These are phyloP conservation scores for Rhodotorula sp. DNA, from an alignment of 1,284 basidiomycete species.

Conservation along the genomic window DNA sequence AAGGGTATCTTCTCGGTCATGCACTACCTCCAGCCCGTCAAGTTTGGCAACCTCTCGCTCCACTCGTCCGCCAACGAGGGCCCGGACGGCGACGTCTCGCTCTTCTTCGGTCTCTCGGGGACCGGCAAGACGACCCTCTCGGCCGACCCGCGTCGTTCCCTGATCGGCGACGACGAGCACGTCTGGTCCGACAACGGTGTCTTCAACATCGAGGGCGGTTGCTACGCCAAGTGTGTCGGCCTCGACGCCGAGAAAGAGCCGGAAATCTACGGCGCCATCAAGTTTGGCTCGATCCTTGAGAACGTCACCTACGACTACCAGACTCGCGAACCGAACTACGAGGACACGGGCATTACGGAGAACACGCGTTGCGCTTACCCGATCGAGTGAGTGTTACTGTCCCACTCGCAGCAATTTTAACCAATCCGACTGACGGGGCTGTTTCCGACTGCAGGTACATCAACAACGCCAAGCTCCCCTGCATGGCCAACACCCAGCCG, in stretches of 20 bases:
- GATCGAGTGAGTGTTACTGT: slow-evolving; percentile 60
- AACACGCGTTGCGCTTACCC: slow-evolving; percentile 99
- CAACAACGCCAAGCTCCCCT: slow-evolving; percentile 91
- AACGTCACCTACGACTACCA: slow-evolving; percentile 97
- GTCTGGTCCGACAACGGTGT: slow-evolving; percentile 98
- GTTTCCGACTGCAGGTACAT: slow-evolving; percentile 59
- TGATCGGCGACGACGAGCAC: slow-evolving; percentile 97
- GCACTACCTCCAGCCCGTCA: slow-evolving; percentile 99
- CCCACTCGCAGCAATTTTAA: slow-evolving; percentile 5
- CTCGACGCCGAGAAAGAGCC: slow-evolving; percentile 94
- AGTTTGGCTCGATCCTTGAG: slow-evolving; percentile 87
- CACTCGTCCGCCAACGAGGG: slow-evolving; percentile 99
- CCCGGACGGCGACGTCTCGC: slow-evolving; percentile 84
- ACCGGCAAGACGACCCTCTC: slow-evolving; percentile 98
- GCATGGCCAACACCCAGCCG: slow-evolving; percentile 77
- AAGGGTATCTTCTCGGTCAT: slow-evolving; percentile 99
- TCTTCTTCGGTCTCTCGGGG: slow-evolving; percentile 98
- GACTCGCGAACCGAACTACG: slow-evolving; percentile 86
- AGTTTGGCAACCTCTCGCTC: slow-evolving; percentile 95
- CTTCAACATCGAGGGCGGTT: slow-evolving; percentile 99
- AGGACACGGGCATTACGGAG: slow-evolving; percentile 80
- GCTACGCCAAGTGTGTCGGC: slow-evolving; percentile 97
- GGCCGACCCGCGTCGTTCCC: slow-evolving; percentile 82
- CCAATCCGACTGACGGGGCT: background rate
- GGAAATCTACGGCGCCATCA: slow-evolving; percentile 94